Evolutionary conservation across 2,329 filamentous ascomycete genomes (phyloP).

Genomic region (Trichophyton benhamiae): DNA sequence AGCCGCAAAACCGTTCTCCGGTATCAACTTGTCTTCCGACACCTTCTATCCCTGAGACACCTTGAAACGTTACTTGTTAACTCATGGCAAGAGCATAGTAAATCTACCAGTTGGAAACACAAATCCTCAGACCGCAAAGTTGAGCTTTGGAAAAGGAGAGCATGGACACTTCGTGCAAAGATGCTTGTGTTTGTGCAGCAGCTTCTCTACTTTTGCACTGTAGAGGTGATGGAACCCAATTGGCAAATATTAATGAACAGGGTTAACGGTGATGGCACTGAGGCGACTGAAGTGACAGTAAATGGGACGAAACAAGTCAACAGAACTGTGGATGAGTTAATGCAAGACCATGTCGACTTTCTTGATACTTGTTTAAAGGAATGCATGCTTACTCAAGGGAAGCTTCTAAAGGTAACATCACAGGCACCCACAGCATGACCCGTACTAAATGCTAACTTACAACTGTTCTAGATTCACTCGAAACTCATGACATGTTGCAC

Average conservation of each 20-base stretch:
- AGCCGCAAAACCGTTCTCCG: constrained; percentile 93
- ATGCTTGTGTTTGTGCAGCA: constrained; percentile 98
- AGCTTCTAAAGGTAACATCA: constrained; percentile 63
- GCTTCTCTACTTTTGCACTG: constrained; percentile 88
- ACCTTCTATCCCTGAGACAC: constrained; percentile 77
- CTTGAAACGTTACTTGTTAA: constrained; percentile 76
- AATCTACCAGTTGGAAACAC: constrained; percentile 69
- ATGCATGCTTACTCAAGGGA: constrained; percentile 97
- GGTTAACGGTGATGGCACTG: constrained; percentile 48
- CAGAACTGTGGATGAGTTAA: constrained; percentile 87
- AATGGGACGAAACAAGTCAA: constrained; percentile 41
- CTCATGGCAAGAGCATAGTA: constrained; percentile 83
- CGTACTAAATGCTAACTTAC: constrained; percentile 8
- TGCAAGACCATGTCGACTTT: constrained; percentile 99
- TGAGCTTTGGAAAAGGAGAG: constrained; percentile 83
- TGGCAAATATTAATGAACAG: constrained; percentile 91
- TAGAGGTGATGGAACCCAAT: constrained; percentile 95
- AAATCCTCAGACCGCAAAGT: constrained; percentile 59
- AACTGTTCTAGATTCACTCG: constrained; percentile 68
- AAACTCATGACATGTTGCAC: constrained; percentile 95
- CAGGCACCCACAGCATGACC: neutral
- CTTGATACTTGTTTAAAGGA: constrained; percentile 95
- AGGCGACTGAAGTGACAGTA: constrained; percentile 26
- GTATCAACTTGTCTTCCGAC: constrained; percentile 92
- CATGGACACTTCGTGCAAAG: constrained; percentile 79